Evolutionary conservation across 208 protist species (phyloP).

Genomic region (Crithidia fasciculata): DNA sequence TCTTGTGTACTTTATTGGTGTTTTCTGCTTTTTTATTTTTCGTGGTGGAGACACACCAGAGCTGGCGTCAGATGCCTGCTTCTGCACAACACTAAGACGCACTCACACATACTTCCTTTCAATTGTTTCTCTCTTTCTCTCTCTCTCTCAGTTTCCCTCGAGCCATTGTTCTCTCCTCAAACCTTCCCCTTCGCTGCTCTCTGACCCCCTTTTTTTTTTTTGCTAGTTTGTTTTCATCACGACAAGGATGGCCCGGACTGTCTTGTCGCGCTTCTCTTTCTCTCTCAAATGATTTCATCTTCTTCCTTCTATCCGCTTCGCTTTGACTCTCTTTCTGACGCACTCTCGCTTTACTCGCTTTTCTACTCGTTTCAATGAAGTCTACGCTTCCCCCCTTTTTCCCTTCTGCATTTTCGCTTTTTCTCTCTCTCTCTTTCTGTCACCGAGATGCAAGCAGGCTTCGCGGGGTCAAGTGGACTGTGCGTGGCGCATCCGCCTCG

Average conservation of each 20-base stretch:
- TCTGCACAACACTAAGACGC: too few relatives aligned
- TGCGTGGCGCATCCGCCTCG: too few relatives aligned
- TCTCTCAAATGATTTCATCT: constrained; percentile 3
- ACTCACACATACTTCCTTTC: too few relatives aligned
- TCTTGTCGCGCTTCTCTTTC: background rate
- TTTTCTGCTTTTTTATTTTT: constrained; percentile 4
- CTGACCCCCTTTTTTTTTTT: constrained; percentile 1
- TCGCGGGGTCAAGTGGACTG: too few relatives aligned
- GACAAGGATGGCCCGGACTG: too few relatives aligned
- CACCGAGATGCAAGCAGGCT: background rate
- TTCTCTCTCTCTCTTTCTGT: constrained; percentile 8
- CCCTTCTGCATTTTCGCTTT: constrained; percentile 1
- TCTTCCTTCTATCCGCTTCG: background rate
- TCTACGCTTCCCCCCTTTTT: background rate
- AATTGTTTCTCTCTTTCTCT: too few relatives aligned
- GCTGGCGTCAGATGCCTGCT: too few relatives aligned
- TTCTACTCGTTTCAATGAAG: too few relatives aligned
- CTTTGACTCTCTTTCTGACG: background rate
- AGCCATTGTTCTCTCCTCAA: background rate
- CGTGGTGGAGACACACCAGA: too few relatives aligned
- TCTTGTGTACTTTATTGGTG: background rate
- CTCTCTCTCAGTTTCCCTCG: background rate
- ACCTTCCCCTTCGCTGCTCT: background rate
- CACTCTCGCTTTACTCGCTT: too few relatives aligned
- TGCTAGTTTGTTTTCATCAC: background rate